A percentile compares a stretch with the other conserved stretches of the same genome.
Evolutionary conservation across 495 filamentous ascomycete species (phyloP).

Genomic region (Margaritispora aquatica): DNA sequence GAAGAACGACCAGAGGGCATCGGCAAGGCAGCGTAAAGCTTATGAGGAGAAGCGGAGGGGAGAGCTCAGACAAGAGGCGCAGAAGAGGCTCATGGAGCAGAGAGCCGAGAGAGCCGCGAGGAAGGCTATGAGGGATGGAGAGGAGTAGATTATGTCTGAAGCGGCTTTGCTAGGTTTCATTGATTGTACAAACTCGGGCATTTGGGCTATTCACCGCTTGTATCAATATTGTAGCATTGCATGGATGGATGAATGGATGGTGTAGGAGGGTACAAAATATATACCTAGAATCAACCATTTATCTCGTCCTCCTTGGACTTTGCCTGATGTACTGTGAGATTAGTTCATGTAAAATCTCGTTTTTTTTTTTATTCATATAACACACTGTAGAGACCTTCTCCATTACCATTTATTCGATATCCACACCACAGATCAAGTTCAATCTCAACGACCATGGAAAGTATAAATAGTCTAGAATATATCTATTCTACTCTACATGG

Average conservation of each 20-base stretch:
- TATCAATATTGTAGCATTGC: slow-evolving; percentile 3
- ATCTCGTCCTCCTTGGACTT: background rate
- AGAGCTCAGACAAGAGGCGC: slow-evolving; percentile 36
- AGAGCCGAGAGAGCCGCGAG: slow-evolving; percentile 11
- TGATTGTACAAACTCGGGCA: background rate
- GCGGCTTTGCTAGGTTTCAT: background rate
- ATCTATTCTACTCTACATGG: too few species aligned
- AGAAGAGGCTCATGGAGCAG: slow-evolving; percentile 20
- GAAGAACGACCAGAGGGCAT: slow-evolving; percentile 21
- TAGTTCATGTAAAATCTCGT: too few species aligned
- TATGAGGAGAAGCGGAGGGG: slow-evolving; percentile 41
- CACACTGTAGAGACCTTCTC: too few species aligned
- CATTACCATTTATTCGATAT: too few species aligned
- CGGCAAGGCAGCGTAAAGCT: slow-evolving; percentile 29
- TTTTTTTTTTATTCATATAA: too few species aligned
- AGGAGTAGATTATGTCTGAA: background rate
- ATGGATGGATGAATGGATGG: background rate
- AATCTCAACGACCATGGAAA: too few species aligned
- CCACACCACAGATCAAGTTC: too few species aligned
- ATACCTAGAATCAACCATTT: background rate
- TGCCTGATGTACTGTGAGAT: too few species aligned
- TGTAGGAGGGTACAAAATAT: background rate
- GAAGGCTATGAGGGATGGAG: background rate
- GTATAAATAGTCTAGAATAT: too few species aligned
- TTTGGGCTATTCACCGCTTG: background rate